These are phyloP conservation scores for Schizophyllum commune DNA, from an alignment of 1,284 basidiomycete genomes.

Conservation along the genomic window DNA sequence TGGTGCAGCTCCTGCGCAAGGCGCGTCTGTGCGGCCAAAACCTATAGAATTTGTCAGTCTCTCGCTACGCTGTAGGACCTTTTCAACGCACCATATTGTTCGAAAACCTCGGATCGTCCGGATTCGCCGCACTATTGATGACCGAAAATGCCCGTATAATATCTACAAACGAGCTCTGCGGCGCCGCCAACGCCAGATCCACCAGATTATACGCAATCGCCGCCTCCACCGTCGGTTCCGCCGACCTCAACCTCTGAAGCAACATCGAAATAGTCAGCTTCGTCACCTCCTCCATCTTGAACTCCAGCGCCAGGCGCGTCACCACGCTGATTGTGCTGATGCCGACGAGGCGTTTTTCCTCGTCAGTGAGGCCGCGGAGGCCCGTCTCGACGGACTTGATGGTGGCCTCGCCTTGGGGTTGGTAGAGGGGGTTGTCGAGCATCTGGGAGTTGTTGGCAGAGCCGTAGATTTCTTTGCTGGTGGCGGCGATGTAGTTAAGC, in stretches of 20 bases:
- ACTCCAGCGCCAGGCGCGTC: conserved; percentile 76
- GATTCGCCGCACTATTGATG: conserved; percentile 80
- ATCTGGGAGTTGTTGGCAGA: conserved; percentile 32
- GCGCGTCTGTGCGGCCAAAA: conserved; percentile 82
- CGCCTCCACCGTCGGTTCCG: conserved; percentile 82
- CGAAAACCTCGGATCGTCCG: conserved; percentile 78
- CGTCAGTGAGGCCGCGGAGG: conserved; percentile 65
- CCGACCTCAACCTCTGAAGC: conserved; percentile 78
- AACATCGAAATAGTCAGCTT: conserved; percentile 88
- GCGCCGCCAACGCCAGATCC: conserved; percentile 78
- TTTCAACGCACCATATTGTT: conserved; percentile 64
- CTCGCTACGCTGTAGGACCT: background rate
- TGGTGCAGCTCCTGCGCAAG: conserved; percentile 71
- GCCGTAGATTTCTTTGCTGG: conserved; percentile 68
- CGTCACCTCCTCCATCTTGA: conserved; percentile 76
- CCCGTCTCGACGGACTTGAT: conserved; percentile 53
- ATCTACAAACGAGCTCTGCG: conserved; percentile 74
- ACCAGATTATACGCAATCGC: conserved; percentile 90
- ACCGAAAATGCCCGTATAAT: conserved; percentile 81
- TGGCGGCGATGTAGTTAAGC: conserved; percentile 82
- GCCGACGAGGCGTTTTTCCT: conserved; percentile 78
- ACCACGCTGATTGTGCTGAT: conserved; percentile 90
- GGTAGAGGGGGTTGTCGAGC: conserved; percentile 34
- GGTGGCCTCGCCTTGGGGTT: conserved; percentile 33
- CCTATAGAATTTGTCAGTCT: conserved; percentile 27